Base-by-base conservation (phyloP, 169 alveolate species). In the Plasmodium chabaudi region DNA sequence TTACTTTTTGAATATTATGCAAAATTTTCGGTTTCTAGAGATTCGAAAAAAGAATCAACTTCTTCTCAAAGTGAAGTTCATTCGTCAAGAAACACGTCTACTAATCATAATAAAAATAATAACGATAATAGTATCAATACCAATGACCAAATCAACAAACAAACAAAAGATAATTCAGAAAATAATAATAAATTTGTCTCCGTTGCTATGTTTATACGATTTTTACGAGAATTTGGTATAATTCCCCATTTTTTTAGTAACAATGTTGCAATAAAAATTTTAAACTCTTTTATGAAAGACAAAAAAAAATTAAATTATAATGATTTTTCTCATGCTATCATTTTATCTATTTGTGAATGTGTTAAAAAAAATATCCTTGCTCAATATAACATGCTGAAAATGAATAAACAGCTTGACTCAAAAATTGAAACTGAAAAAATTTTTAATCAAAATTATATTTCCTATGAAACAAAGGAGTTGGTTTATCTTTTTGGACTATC, bases 221-320 rank as follows among this genome's bases (percentile, higher is more conserved):
- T 94, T 55, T 89, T 93, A 44, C 68, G 96, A 13, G 96, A 94
- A 64, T 94, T 94, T 60, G 93, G 92, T 55, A 46, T 94, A 21
- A 88, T 94, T 5, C 96, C 96, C 1, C 95, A 93, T 17, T 91
- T 92, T 71, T 87, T 86, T 21, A 55, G 55, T 49, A 71, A 63
- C 42, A 17, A 71, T 15, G 51, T 59, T 39, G 86, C 75, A 9
- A 59, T 69, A 55, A 72, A 27, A 23, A 51, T 72, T 23, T 61
- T 71, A 42, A 44, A 68, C 7, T 13, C 77, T 46, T 59, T 70
- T 27, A 86, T 60, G 65, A 51, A 86, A 59, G 71, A 57, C 42
- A 86, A 49, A 23, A 72, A 63, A 53, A 69, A 49, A 86, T n/a
- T 86, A 47, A 42, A 86, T 53, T 86, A 86, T 72, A 74, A 68